phyloP scores from a whole-genome alignment of 1,284 basidiomycete genomes.

The Agaricales sp. region DNA sequence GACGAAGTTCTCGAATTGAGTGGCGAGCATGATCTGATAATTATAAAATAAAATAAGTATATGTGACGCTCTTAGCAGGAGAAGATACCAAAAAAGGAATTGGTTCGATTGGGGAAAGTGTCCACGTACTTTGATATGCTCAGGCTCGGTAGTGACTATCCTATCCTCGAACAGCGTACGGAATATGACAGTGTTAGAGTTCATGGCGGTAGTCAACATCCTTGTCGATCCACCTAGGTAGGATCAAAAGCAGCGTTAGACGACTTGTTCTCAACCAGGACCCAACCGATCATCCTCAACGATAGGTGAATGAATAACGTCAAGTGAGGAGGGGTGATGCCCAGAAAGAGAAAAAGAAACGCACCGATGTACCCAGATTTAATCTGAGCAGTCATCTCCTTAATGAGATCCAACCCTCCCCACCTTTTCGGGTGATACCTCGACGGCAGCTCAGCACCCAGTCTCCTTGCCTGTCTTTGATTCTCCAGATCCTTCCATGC shows the following conservation, averaged over 20 bases:
- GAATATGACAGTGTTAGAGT: not conserved
- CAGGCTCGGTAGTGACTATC: constrained; percentile 24
- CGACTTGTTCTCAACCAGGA: too few species aligned
- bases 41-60: not conserved
- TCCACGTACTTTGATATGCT: constrained; percentile 20
- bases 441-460: not conserved
- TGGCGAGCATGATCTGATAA: constrained; percentile 1
- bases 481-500: not conserved
- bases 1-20: constrained; percentile 1
- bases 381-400: not conserved
- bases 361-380: not conserved
- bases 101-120: not conserved
- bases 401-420: not conserved
- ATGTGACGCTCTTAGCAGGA: too few species aligned
- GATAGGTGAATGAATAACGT: too few species aligned
- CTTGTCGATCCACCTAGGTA: not conserved
- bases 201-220: not conserved
- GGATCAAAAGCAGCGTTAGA: too few species aligned
- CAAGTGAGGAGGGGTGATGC: too few species aligned
- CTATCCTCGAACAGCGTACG: not conserved
- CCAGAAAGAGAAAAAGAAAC: not conserved
- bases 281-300: too few species aligned
- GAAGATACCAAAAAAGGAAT: not conserved
- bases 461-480: not conserved
- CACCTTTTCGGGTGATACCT: not conserved